Evolutionary conservation across 2,329 filamentous ascomycete genomes (phyloP).

Genomic region (Immersiporthe knoxdaviesiana): DNA sequence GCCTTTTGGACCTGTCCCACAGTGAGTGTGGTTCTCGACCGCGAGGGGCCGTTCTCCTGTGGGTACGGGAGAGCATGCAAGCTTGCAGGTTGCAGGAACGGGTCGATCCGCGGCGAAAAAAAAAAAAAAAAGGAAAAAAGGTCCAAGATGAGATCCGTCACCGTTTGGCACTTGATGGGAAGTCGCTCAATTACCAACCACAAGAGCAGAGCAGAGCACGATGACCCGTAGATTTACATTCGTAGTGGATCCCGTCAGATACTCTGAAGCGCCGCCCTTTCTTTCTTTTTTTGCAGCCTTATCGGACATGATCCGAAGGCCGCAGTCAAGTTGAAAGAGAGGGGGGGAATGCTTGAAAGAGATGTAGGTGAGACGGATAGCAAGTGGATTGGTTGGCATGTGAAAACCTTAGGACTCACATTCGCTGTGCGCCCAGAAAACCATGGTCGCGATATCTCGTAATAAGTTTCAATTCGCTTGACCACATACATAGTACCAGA

Average conservation of each 20-base stretch:
- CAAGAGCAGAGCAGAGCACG: background rate
- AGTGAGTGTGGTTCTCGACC: constrained; percentile 11
- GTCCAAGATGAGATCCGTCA: background rate
- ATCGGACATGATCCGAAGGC: constrained; percentile 24
- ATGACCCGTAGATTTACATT: background rate
- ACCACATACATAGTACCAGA: background rate
- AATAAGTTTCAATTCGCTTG: background rate
- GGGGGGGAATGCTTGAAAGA: background rate
- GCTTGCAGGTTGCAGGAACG: constrained; percentile 1
- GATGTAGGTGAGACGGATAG: background rate
- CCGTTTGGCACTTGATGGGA: background rate
- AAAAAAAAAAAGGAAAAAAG: no score
- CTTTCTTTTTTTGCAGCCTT: constrained; percentile 13
- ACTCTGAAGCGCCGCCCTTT: constrained; percentile 1
- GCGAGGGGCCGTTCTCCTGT: background rate
- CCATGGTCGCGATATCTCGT: background rate
- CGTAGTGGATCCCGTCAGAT: constrained; percentile 12
- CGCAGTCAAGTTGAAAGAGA: background rate
- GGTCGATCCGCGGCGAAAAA: constrained; percentile 1
- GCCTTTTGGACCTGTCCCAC: background rate
- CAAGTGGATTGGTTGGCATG: background rate
- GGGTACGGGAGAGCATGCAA: constrained; percentile 1
- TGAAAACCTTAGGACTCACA: background rate
- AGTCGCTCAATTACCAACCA: constrained; percentile 4
- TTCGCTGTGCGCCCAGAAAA: background rate